Evolutionary conservation across 2,329 filamentous ascomycete species (phyloP).

Genomic region (Ceratocystiopsis minuta): DNA sequence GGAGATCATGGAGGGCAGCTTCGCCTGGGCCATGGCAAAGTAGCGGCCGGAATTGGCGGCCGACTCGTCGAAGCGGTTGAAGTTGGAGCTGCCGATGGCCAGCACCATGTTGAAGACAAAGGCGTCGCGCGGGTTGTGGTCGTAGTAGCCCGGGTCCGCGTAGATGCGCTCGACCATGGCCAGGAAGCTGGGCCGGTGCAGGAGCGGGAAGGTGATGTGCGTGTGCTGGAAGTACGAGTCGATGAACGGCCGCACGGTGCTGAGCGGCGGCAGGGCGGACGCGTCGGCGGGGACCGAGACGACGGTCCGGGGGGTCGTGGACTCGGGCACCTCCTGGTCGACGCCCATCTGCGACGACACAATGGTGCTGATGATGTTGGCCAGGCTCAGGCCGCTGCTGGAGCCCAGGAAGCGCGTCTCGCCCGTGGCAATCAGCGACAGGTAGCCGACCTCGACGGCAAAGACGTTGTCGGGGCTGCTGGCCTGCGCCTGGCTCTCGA

Average conservation of each 20-base stretch:
- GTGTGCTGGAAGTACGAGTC: conserved; percentile 8
- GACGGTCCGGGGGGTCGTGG: not conserved
- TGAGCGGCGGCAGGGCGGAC: not conserved
- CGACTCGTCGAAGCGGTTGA: conserved; percentile 3
- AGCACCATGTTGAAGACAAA: conserved; percentile 7
- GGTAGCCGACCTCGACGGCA: conserved; percentile 2
- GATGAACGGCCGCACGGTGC: conserved; percentile 1
- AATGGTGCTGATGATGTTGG: conserved; percentile 2
- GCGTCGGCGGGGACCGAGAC: not conserved
- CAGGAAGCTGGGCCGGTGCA: conserved; percentile 8
- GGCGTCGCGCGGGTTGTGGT: conserved; percentile 1
- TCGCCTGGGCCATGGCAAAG: conserved; percentile 2
- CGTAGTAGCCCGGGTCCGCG: conserved; percentile 3
- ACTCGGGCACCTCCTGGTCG: not conserved
- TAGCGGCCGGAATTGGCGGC: not conserved
- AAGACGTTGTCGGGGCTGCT: not conserved
- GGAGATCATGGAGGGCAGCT: not conserved
- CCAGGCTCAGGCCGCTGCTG: conserved; percentile 6
- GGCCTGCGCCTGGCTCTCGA: not conserved
- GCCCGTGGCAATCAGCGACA: conserved; percentile 1
- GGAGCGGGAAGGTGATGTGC: conserved; percentile 8
- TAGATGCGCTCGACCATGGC: conserved; percentile 5
- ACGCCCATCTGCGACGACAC: not conserved
- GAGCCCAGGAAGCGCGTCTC: conserved; percentile 8
- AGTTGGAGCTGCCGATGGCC: conserved; percentile 4